Evolutionary conservation across 345 rosid species (phyloP), one percentile per base, ranked within the genome.

Genomic region (Atalantia buxifolia): DNA sequence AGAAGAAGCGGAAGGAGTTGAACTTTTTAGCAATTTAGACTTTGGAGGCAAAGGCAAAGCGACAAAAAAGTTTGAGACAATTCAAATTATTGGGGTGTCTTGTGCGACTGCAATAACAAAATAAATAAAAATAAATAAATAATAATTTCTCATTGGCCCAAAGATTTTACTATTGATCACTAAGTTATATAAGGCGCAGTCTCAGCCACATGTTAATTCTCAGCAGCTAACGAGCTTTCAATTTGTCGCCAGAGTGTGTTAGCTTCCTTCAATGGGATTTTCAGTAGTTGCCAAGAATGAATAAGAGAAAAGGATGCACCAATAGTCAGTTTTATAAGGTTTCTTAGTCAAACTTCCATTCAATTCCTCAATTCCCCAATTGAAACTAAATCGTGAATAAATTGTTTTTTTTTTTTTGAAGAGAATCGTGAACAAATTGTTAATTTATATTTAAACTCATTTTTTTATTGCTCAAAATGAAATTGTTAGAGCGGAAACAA

Each of bases 1-100:
- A 21, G 71, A 50, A 50, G 31, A 3, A 24, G 77, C 68, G 27
- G 59, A 16, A 65, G 30, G 13, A 21, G n/a, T 22, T 12, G 16
- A 65, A 33, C 25, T 66, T n/a, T 66, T 30, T n/a, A 48, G n/a
- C 13, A 25, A 28, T n/a, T 22, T 13, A 45, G 18, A 45, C 16
- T 45, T 13, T 22, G 48, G 50, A n/a, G 63, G 64, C 72, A 66
- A 76, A 33, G 64, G 24, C 63, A 76, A 66, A 50, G 53, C 25
- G 78, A 66, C 78, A 76, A 24, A 66, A 76, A 24, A 53, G 45
- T 45, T 75, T 4, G 28, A 74, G 77, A 62, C 59, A 19, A 42
- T 8, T 10, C 65, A 70, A 64, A 64, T 75, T 75, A 75, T 64
- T 64, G 30, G 27, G 50, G 36, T 40, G 12, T 28, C 25, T 55